Conservation (phyloP, 345 rosid species). For the Excoecaria agallocha region DNA sequence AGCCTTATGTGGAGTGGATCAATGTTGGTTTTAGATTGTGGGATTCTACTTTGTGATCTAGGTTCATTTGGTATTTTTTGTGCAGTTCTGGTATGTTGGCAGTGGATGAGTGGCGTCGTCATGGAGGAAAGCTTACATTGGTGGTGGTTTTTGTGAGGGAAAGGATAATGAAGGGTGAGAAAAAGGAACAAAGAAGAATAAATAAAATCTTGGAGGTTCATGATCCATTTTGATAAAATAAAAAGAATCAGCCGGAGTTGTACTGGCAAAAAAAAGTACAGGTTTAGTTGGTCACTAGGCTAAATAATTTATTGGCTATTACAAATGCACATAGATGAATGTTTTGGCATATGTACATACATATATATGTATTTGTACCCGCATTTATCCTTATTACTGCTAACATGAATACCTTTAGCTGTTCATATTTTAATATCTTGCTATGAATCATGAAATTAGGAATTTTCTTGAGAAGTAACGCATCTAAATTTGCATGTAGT, state of each 20-base stretch:
- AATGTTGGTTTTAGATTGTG: neutral
- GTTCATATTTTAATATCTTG: neutral
- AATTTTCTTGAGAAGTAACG: too few species aligned
- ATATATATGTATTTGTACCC: too few species aligned
- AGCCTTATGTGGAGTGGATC: neutral
- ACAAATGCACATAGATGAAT: neutral
- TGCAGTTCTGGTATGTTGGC: neutral
- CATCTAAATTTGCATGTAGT: neutral
- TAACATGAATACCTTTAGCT: neutral
- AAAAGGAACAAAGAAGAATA: neutral
- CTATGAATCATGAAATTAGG: neutral
- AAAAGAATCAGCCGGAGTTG: neutral
- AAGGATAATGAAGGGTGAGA: neutral
- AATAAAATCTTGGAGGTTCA: neutral
- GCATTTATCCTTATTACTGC: too few species aligned
- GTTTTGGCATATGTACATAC: neutral
- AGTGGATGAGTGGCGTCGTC: neutral
- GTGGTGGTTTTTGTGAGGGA: neutral
- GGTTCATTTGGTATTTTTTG: neutral
- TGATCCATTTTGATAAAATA: neutral
- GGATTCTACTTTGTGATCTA: neutral
- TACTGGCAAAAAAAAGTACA: neutral
- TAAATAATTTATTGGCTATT: neutral
- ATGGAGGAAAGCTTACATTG: neutral
- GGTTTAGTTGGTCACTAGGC: neutral